Evolutionary conservation across 1,284 basidiomycete genomes (phyloP).

Genomic region (Ceratobasidium sp.): DNA sequence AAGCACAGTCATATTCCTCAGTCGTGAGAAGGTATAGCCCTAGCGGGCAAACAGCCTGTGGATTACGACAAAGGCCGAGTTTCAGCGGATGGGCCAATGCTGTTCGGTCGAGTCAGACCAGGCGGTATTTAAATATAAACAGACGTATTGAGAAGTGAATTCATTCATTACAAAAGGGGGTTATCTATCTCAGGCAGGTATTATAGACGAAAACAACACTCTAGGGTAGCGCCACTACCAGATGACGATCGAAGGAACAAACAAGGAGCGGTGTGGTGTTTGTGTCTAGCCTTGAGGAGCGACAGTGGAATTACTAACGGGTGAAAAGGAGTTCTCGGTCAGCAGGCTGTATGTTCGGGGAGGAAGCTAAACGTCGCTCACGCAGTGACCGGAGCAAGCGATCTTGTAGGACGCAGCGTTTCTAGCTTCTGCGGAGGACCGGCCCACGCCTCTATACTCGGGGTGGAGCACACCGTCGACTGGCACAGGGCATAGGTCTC

Average conservation of each 20-base stretch:
- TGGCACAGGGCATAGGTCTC: not conserved
- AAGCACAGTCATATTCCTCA: no score
- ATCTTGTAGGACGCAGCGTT: slow-evolving; percentile 1
- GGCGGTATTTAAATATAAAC: not conserved
- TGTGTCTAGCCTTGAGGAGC: not conserved
- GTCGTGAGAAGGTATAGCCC: no score
- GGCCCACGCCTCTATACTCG: slow-evolving; percentile 2
- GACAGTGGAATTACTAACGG: not conserved
- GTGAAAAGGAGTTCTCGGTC: not conserved
- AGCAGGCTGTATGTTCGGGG: not conserved
- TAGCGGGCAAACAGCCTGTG: not conserved
- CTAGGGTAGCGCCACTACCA: not conserved
- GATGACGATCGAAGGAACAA: no score
- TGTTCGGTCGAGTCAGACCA: slow-evolving; percentile 1
- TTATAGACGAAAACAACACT: not conserved
- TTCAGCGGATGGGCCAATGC: not conserved
- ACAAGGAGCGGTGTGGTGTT: not conserved
- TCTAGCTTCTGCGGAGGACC: not conserved
- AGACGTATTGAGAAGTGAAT: not conserved
- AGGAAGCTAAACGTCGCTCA: not conserved
- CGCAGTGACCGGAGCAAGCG: slow-evolving; percentile 19
- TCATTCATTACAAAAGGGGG: not conserved
- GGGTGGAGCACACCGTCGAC: slow-evolving; percentile 16
- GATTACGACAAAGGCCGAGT: not conserved
- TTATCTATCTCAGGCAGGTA: not conserved